Base-by-base conservation (phyloP, 495 filamentous ascomycete species). In the Aspergillus sclerotiicarbonarius region DNA sequence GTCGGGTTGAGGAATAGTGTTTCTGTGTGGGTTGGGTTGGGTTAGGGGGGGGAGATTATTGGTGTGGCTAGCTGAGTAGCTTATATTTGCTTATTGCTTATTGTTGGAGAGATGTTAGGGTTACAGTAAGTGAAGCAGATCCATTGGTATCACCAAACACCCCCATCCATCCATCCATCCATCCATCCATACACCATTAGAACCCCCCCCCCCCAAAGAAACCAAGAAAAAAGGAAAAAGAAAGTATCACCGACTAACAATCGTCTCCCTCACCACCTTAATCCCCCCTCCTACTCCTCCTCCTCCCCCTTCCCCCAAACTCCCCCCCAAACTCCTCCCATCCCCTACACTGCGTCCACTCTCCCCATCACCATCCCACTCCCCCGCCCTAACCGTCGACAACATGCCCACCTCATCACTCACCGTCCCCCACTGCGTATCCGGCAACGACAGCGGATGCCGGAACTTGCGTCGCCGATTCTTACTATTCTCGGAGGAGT, bases 401-500 rank as follows among this genome's bases (percentile, higher is more conserved):
- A 72, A 16, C 1, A 78, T 68, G 51, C 76, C 76, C 25, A 75
- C 66, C 37, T 80, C 76, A 39, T 79, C 71, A 15, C 71, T 74
- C 1, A 65, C 66, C 54, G 73, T 71, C 52, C 67, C 74, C 70
- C 69, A 70, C 32, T 72, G 67, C 15, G 69, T 75, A 39, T 78
- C 74, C 0, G 74, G 74, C 2, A 76, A 52, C 0, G 74, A 72
- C 2, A 79, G 62, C 1, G 73, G 73, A 50, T 79, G 74, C 6
- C 67, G 64, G 58, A 73, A 76, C 47, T 49, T 71, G 62, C 13
- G 1, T 12, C 37, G 9, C 13, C 37, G 9, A 8, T 12, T 41
- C 37, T n/a, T n/a, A 41, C 37, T 41, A n/a, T 15, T 37, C 33
- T n/a, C 37, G 1, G 13, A 15, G 12, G 37, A 41, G 15, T n/a